Conservation (phyloP, 495 filamentous ascomycete genomes). For the Penicillium ochrochloron region DNA sequence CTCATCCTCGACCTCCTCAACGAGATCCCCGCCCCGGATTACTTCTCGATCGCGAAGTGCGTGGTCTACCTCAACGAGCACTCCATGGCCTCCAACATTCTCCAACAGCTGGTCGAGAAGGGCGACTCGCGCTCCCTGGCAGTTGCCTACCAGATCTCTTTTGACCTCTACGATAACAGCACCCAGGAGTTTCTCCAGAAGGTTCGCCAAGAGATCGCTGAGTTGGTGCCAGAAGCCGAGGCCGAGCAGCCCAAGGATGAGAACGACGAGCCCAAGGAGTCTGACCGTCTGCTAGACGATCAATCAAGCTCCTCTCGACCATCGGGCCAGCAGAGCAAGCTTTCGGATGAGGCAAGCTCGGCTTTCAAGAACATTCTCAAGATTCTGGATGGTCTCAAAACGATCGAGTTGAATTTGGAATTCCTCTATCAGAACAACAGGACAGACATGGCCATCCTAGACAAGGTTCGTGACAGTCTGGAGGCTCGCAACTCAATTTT, state of each 20-base stretch:
- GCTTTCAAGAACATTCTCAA: conserved; percentile 79
- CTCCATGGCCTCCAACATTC: conserved; percentile 85
- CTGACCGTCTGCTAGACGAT: conserved; percentile 56
- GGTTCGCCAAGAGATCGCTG: conserved; percentile 80
- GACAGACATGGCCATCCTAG: conserved; percentile 84
- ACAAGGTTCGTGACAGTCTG: conserved; percentile 93
- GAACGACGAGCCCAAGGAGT: conserved; percentile 58
- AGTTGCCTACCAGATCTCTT: conserved; percentile 95
- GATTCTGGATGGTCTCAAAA: conserved; percentile 88
- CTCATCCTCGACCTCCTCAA: conserved; percentile 87
- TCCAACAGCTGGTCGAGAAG: conserved; percentile 79
- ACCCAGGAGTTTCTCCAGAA: conserved; percentile 95
- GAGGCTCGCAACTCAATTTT: conserved; percentile 98
- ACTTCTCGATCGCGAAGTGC: conserved; percentile 97
- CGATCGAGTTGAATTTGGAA: conserved; percentile 90
- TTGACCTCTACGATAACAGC: conserved; percentile 97
- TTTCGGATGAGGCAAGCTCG: conserved; percentile 53
- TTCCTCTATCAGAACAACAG: conserved; percentile 96
- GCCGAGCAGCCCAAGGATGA: conserved; percentile 44
- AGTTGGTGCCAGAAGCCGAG: conserved; percentile 56
- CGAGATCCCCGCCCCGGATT: conserved; percentile 88
- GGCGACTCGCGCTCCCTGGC: conserved; percentile 77
- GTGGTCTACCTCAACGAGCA: conserved; percentile 96
- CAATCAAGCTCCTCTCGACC: conserved; percentile 44
- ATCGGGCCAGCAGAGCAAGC: conserved; percentile 49